Evolutionary conservation across 129 eudicot genomes (phyloP).

Genomic region (Flaveria bidentis): DNA sequence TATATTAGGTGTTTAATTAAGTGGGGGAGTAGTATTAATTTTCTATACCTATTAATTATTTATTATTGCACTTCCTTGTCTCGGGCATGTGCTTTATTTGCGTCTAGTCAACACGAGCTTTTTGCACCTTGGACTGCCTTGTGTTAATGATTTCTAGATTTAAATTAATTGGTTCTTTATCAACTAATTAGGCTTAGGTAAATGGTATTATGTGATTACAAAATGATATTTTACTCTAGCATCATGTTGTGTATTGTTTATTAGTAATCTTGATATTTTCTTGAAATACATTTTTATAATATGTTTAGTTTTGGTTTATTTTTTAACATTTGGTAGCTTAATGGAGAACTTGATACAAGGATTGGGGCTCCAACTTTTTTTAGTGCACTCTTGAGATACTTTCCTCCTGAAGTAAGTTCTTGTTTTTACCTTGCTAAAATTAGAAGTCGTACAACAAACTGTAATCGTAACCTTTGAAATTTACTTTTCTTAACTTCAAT

Average conservation of each 20-base stretch:
- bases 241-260: background rate
- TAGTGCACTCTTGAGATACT: constrained; percentile 63
- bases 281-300: background rate
- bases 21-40: too few relatives aligned
- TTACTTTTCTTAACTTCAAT: background rate
- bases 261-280: background rate
- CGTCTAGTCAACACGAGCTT: too few relatives aligned
- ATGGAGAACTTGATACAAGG: constrained; percentile 89
- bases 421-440: background rate
- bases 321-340: constrained; percentile 47
- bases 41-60: too few relatives aligned
- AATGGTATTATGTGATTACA: background rate
- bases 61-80: too few relatives aligned
- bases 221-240: background rate
- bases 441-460: background rate
- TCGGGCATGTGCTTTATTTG: too few relatives aligned
- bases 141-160: too few relatives aligned
- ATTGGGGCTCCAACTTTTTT: constrained; percentile 67
- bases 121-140: too few relatives aligned
- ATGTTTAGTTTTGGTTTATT: background rate
- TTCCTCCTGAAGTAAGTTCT: constrained; percentile 58
- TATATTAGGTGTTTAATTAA: too few relatives aligned
- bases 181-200: background rate
- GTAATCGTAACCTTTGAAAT: background rate
- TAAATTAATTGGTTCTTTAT: background rate